Evolutionary conservation across 164 flowering plant species (phyloP), one percentile per base, ranked within the genome.

Genomic region (Santalum album): DNA sequence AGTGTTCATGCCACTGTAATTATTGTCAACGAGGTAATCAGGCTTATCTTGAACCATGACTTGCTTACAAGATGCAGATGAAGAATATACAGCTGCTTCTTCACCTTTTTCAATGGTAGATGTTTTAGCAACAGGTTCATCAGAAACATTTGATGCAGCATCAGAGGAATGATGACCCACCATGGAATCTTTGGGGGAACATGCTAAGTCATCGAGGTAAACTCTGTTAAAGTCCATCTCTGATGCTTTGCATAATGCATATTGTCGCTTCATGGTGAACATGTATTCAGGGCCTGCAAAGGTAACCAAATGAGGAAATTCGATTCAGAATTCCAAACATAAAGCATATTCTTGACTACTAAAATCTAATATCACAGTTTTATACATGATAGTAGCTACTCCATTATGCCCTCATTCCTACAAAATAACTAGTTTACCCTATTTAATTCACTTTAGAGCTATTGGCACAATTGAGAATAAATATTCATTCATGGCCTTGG

Each of bases 171-270:
- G 64, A 53, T 50, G 27, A 25, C 47, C 51, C 42, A 63, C 58
- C 14, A n/a, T 2, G 18, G 64, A 47, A 61, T 62, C 65, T 64
- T 55, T 48, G 1, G 64, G 65, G 55, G n/a, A 22, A 47, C 58
- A 62, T 42, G 64, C 54, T 0, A 68, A 61, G 44, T 70, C 77
- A 25, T 75, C 80, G 40, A 57, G 27, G 25, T 44, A 64, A 59
- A 51, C 53, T 59, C 24, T 43, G 57, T 79, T 79, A 53, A 77
- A 80, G 67, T 77, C 82, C 52, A 72, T 6, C 18, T 20, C 23
- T 12, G 25, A 19, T 36, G 24, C 55, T 49, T 46, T 53, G 34
- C 16, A 24, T 25, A 63, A 45, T 23, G 32, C 24, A 3, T 46
- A 25, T 36, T 50, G 57, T 24, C 54, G 70, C 48, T 51, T 42